A percentile compares a stretch with the other conserved stretches of the same genome.
Conservation (phyloP, 805 yeast genomes). For the Myxozyma geophila region DNA sequence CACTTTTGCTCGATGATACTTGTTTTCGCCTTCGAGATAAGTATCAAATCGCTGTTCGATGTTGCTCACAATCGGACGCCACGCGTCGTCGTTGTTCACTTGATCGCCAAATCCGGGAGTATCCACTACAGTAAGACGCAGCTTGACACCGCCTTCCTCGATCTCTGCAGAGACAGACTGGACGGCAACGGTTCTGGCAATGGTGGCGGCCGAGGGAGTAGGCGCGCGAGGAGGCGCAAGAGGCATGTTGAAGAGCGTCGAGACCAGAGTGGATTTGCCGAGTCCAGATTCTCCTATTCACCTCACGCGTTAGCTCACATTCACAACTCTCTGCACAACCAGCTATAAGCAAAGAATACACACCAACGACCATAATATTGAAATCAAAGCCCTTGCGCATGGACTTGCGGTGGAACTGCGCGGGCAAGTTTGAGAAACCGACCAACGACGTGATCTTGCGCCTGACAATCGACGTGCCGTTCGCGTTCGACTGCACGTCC, state of each 20-base stretch:
- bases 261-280: constrained; percentile 90
- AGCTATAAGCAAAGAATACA: constrained; percentile 3
- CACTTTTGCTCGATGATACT: constrained; percentile 70
- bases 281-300: constrained; percentile 69
- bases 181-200: constrained; percentile 57
- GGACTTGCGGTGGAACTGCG: constrained; percentile 97
- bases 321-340: neutral
- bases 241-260: constrained; percentile 80
- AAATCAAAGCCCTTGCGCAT: constrained; percentile 86
- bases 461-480: constrained; percentile 62
- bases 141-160: constrained; percentile 91
- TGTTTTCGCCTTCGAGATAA: constrained; percentile 87
- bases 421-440: constrained; percentile 96
- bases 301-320: neutral
- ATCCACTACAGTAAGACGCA: constrained; percentile 80
- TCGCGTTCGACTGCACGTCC: constrained; percentile 6
- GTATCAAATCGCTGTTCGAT: constrained; percentile 83
- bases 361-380: constrained; percentile 85
- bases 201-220: constrained; percentile 31
- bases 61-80: constrained; percentile 93
- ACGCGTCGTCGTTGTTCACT: constrained; percentile 60
- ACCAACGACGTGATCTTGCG: constrained; percentile 90
- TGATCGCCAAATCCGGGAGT: constrained; percentile 95
- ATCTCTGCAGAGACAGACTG: constrained; percentile 68
- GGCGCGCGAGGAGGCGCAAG: constrained; percentile 44